A percentile compares a stretch with the other conserved stretches of the same genome.
phyloP scores from a whole-genome alignment of 2,329 filamentous ascomycete genomes.

The Tolypocladium endophyticum region DNA sequence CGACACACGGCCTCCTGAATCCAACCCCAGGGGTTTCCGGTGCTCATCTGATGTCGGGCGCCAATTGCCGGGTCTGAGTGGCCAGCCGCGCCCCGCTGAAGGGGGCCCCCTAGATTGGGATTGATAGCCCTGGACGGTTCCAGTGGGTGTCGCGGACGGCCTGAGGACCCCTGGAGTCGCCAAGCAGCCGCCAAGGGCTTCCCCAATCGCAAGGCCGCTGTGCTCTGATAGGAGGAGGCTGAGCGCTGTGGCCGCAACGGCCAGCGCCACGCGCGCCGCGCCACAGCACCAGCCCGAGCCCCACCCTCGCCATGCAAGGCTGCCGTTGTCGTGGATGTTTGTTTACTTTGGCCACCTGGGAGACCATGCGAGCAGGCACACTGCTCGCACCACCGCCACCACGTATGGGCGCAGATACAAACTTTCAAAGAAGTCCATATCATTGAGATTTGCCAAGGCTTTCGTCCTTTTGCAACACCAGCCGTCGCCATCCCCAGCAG shows the following conservation, averaged over 20 bases:
- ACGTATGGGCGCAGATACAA: neutral
- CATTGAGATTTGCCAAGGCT: neutral
- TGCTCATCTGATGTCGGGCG: neutral
- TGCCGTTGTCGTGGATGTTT: slow-evolving; percentile 14
- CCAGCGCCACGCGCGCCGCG: neutral
- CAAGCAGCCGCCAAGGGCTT: neutral
- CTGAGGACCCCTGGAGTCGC: neutral
- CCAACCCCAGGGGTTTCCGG: neutral
- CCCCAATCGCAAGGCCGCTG: neutral
- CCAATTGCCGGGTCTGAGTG: slow-evolving; percentile 4
- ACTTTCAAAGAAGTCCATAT: neutral
- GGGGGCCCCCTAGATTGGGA: neutral
- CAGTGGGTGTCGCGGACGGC: neutral
- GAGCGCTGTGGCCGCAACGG: neutral
- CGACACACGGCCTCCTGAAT: neutral
- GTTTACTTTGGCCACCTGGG: slow-evolving; percentile 12
- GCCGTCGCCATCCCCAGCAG: neutral
- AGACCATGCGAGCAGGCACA: neutral
- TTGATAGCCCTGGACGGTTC: no score
- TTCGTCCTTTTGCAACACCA: neutral
- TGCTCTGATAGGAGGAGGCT: neutral
- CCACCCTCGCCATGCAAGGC: slow-evolving; percentile 10
- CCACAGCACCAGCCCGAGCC: slow-evolving; percentile 9
- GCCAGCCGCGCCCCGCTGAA: neutral
- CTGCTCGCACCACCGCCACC: neutral